Evolutionary conservation across 176 grass and related monocot species (phyloP).

Genomic region (Saccharum spontaneum): DNA sequence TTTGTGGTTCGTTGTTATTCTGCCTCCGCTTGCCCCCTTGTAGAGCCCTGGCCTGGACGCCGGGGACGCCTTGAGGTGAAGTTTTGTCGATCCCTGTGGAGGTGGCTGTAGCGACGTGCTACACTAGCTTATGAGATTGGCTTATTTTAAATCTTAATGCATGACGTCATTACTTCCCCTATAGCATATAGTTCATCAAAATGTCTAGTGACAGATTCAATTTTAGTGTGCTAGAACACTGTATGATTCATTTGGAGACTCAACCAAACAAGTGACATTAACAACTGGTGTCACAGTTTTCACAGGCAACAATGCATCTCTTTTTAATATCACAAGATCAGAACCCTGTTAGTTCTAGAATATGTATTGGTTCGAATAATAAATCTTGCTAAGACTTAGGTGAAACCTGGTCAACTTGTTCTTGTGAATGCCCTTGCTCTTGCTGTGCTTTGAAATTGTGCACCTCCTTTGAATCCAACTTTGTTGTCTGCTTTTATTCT

Average conservation of each 20-base stretch:
- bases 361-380: not conserved
- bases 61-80: no score
- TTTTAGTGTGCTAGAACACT: not conserved
- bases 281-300: not conserved
- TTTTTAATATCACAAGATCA: not conserved
- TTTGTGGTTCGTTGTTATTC: no score
- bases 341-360: not conserved
- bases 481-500: not conserved
- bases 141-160: not conserved
- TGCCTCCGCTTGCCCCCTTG: no score
- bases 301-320: conserved; percentile 4
- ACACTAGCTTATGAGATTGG: not conserved
- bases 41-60: no score
- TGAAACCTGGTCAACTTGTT: not conserved
- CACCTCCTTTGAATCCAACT: not conserved
- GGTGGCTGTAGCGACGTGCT: no score
- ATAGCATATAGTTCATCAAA: not conserved
- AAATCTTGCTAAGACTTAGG: not conserved
- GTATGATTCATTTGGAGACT: not conserved
- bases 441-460: not conserved
- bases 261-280: conserved; percentile 28
- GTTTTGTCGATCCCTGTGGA: no score
- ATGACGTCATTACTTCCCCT: not conserved
- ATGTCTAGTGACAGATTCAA: not conserved
- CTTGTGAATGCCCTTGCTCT: not conserved